A percentile compares a stretch with the other conserved stretches of the same genome.
Evolutionary conservation across 768 basidiomycete genomes (phyloP).

Genomic region (Lepiota brunneoincarnata): DNA sequence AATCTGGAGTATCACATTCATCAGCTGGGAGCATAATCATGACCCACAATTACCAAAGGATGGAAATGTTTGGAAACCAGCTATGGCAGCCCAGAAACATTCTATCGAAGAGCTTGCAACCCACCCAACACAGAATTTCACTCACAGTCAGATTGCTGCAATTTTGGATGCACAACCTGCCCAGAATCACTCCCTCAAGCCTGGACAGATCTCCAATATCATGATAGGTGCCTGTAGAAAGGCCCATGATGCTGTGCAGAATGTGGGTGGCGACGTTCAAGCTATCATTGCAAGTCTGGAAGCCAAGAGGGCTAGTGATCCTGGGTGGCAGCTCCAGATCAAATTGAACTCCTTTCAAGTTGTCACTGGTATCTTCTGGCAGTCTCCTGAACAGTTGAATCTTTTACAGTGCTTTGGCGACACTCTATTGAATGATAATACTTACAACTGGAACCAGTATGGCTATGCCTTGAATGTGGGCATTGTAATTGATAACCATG

Average conservation of each 20-base stretch:
- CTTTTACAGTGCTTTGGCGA: constrained; percentile 15
- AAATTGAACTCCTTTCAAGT: constrained; percentile 5
- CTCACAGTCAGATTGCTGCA: constrained; percentile 14
- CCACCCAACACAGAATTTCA: constrained; percentile 12
- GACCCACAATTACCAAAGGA: constrained; percentile 16
- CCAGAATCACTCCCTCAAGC: not conserved
- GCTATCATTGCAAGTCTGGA: not conserved
- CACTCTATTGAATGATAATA: constrained; percentile 21
- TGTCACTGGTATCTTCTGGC: constrained; percentile 18
- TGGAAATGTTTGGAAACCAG: constrained; percentile 8
- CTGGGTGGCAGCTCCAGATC: not conserved
- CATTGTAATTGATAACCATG: constrained; percentile 18
- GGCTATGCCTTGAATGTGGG: constrained; percentile 21
- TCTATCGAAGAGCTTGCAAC: constrained; percentile 10
- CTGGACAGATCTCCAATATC: constrained; percentile 16
- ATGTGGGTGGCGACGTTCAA: constrained; percentile 9
- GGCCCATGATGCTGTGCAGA: not conserved
- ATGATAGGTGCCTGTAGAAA: constrained; percentile 12
- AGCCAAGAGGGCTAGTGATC: not conserved
- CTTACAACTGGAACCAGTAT: constrained; percentile 21
- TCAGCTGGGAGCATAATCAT: constrained; percentile 24
- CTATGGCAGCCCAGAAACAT: constrained; percentile 18
- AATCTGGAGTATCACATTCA: constrained; percentile 18
- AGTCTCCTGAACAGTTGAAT: constrained; percentile 16
- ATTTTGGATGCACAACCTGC: constrained; percentile 1